Evolutionary conservation across 192 early-diverging fungal genomes (phyloP), one percentile per base, ranked within the genome.

Genomic region (Coemansia sp.): DNA sequence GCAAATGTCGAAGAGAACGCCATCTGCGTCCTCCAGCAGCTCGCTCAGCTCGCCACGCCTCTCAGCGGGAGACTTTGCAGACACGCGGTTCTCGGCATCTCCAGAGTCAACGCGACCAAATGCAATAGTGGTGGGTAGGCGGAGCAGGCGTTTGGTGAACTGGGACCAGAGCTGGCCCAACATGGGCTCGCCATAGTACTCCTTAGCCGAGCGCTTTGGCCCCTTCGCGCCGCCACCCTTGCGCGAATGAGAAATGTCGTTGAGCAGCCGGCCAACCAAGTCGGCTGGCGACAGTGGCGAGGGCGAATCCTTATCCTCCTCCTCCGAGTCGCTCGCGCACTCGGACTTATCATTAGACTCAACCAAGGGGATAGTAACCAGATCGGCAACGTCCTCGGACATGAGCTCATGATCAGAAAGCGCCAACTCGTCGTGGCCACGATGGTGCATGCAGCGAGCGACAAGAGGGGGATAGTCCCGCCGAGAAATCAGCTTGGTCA

Each of bases 261-360:
- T 41, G 3, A 81, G 53, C 41, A 81, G 64, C 17, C 56, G 54
- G n/a, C 48, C 73, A 2, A 81, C 63, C 41, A 75, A 17, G 16
- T 57, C 54, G 4, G 54, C 19, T 0, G 45, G 14, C 11, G 21
- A 10, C 27, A 4, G 27, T 14, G 10, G 51, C 21, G 51, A 6
- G 3, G 51, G 27, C 51, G 51, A 54, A 31, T 33, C 6, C 54
- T 16, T 13, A 17, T 33, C 54, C 14, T 33, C 6, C 54, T 16
- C 16, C 5, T 33, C 54, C 14, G 4, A 57, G 29, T 57, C 31
- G 31, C 54, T 57, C 31, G 17, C 24, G 31, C 17, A 57, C 54
- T 57, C 54, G 14, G n/a, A 2, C 33, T 57, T 31, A 13, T 34
- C 35, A 17, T 13, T 34, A 8, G 16, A 14, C 54, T 57, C 54